These are phyloP conservation scores for Patellifolia procumbens DNA, from an alignment of 179 eudicot genomes.

Conservation along the genomic window DNA sequence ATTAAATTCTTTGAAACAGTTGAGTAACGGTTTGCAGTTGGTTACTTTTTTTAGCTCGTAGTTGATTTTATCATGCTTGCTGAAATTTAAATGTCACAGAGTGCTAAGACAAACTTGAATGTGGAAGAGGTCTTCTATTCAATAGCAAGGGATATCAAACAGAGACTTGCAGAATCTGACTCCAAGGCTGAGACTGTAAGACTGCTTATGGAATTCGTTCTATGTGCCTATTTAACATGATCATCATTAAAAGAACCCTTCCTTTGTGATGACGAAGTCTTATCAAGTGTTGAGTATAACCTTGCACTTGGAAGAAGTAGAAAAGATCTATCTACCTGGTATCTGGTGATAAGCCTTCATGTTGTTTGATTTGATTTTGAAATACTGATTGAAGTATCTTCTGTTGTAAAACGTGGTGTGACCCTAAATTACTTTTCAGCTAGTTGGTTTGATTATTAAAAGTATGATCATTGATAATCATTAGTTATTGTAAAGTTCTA, in stretches of 20 bases:
- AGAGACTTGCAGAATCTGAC: slow-evolving; percentile 67
- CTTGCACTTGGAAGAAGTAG: not conserved
- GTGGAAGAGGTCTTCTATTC: slow-evolving; percentile 71
- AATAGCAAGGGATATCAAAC: slow-evolving; percentile 61
- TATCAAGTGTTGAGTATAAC: not conserved
- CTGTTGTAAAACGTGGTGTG: not conserved
- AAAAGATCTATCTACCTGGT: not conserved
- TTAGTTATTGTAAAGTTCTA: not conserved
- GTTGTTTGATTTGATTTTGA: not conserved
- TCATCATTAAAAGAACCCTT: not conserved
- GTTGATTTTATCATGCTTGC: slow-evolving; percentile 13
- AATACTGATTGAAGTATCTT: not conserved
- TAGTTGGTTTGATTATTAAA: too few relatives aligned
- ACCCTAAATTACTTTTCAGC: not conserved
- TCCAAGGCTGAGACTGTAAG: slow-evolving; percentile 47
- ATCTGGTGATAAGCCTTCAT: not conserved
- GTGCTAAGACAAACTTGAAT: slow-evolving; percentile 69
- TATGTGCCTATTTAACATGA: slow-evolving; percentile 3
- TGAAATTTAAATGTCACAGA: slow-evolving; percentile 40
- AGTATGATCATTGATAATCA: too few relatives aligned
- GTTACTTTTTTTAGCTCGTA: not conserved
- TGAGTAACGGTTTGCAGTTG: slow-evolving; percentile 36
- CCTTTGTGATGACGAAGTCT: not conserved
- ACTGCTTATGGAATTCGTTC: not conserved
- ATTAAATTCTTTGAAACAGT: slow-evolving; percentile 76